Base-by-base conservation (phyloP, 108 stramenopile species). In the Ochromonas danica region DNA sequence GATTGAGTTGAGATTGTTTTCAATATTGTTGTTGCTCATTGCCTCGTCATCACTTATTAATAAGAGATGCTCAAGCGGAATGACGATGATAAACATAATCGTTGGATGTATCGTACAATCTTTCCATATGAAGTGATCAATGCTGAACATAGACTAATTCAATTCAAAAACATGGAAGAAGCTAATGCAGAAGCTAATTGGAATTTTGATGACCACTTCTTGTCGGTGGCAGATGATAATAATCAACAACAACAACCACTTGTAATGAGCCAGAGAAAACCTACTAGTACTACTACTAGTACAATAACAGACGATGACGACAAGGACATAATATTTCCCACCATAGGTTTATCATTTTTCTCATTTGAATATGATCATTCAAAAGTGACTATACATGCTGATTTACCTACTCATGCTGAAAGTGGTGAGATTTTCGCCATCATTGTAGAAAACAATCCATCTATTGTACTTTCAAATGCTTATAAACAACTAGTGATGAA, bases 261-360 rank as follows among this genome's bases (percentile, higher is more conserved):
- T 57, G 51, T 57, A 57, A 57, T 57, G 51, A 57, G 51, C 22
- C 51, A 57, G 51, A 57, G 51, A 57, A 57, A 22, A 57, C 17
- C 22, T 57, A 17, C 51, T 17, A n/a, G n/a, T n/a, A n/a, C n/a
- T n/a, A n/a, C n/a, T n/a, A n/a, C n/a, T n/a, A n/a, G n/a, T n/a
- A n/a, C n/a, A n/a, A n/a, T n/a, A n/a, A n/a, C n/a, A n/a, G n/a
- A n/a, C n/a, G n/a, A n/a, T n/a, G n/a, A n/a, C n/a, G n/a, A n/a
- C n/a, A n/a, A n/a, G n/a, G n/a, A n/a, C n/a, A n/a, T n/a, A n/a
- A n/a, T n/a, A 57, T 22, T 22, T 17, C 51, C 10, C 22, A 10
- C 51, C 17, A 57, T 57, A 22, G 51, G 51, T 17, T 22, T 57
- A 22, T 57, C 51, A 22, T 57, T 57, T 57, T 57, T 22, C 51